These are phyloP conservation scores for Vigna angularis DNA, from an alignment of 306 rosid species.

Conservation along the genomic window DNA sequence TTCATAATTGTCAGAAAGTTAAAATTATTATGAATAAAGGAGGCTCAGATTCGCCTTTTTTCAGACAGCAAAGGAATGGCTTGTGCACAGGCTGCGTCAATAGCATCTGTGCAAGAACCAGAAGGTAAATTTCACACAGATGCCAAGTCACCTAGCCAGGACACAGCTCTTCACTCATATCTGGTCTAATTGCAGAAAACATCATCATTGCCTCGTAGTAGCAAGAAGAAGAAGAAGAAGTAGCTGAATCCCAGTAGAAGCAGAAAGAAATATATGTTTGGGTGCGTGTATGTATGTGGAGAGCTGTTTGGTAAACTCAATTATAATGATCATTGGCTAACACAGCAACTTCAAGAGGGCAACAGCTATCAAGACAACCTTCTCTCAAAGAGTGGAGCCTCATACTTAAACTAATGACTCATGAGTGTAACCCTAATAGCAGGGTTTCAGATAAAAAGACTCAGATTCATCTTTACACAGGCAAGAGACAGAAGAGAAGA, in stretches of 20 bases:
- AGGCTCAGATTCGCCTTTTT: slow-evolving; percentile 51
- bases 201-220: slow-evolving; percentile 42
- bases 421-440: not conserved
- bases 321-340: slow-evolving; percentile 32
- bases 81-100: slow-evolving; percentile 37
- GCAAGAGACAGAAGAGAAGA: slow-evolving; percentile 4
- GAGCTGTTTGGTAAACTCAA: slow-evolving; percentile 35
- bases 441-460: slow-evolving; percentile 3
- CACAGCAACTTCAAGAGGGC: slow-evolving; percentile 33
- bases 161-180: slow-evolving; percentile 32
- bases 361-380: slow-evolving; percentile 36
- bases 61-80: slow-evolving; percentile 19
- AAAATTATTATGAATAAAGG: slow-evolving; percentile 9
- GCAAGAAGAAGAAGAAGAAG: not conserved
- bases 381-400: slow-evolving; percentile 40
- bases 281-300: not conserved
- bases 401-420: slow-evolving; percentile 43
- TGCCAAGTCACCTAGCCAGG: slow-evolving; percentile 33
- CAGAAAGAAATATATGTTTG: not conserved
- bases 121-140: slow-evolving; percentile 27
- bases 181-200: slow-evolving; percentile 30
- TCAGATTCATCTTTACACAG: slow-evolving; percentile 35
- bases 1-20: not conserved
- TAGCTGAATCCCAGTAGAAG: not conserved
- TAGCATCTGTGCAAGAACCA: slow-evolving; percentile 19